These are phyloP conservation scores for Podospora comata DNA, from an alignment of 495 filamentous ascomycete species.

Conservation along the genomic window DNA sequence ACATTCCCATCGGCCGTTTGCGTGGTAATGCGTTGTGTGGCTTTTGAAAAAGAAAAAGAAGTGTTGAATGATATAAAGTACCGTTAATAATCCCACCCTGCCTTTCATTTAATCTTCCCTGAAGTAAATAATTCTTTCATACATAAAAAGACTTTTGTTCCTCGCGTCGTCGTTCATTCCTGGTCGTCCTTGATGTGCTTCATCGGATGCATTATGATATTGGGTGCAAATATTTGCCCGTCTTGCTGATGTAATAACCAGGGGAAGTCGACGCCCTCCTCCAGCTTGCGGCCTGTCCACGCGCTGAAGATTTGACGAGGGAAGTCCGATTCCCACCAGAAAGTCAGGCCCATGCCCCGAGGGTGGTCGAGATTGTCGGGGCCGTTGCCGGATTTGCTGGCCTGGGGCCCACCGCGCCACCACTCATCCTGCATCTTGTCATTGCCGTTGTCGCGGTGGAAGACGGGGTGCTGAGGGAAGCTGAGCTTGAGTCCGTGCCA, in stretches of 20 bases:
- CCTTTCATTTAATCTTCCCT: not conserved
- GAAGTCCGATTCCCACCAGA: slow-evolving; percentile 37
- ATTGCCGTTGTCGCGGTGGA: slow-evolving; percentile 25
- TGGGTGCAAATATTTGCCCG: slow-evolving; percentile 30
- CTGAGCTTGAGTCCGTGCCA: slow-evolving; percentile 44
- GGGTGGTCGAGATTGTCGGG: slow-evolving; percentile 27
- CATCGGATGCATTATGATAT: slow-evolving; percentile 35
- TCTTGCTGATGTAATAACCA: slow-evolving; percentile 27
- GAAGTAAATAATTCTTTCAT: not conserved
- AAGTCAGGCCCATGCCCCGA: slow-evolving; percentile 27
- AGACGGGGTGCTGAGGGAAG: slow-evolving; percentile 39
- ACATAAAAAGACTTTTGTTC: not conserved
- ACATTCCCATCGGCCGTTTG: not conserved
- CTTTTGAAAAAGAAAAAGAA: not conserved
- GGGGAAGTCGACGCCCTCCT: slow-evolving; percentile 16
- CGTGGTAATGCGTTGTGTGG: not conserved
- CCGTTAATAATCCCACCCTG: not conserved
- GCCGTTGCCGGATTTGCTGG: slow-evolving; percentile 28
- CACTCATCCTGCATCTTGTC: slow-evolving; percentile 22
- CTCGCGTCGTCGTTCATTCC: not conserved
- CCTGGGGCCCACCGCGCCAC: slow-evolving; percentile 37
- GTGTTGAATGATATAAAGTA: not conserved
- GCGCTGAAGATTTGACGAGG: slow-evolving; percentile 25
- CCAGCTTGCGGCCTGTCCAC: slow-evolving; percentile 25
- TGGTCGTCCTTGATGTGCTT: slow-evolving; percentile 23